Base-by-base conservation (phyloP, 1,284 basidiomycete species). In the Ceratobasidium sp. region DNA sequence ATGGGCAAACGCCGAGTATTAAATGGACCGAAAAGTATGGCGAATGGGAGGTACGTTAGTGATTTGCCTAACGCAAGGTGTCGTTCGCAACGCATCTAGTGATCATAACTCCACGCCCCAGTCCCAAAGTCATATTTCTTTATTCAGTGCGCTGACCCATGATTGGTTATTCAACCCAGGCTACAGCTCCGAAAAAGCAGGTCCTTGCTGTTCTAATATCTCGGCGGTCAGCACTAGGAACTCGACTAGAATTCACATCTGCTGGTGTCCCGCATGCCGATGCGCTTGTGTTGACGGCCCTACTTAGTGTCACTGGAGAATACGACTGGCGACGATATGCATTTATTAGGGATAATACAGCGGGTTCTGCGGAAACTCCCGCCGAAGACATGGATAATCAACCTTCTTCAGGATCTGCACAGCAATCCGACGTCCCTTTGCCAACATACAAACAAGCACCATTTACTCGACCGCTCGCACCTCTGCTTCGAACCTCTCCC, bases 31-130 rank as follows among this genome's bases (percentile, higher is more conserved):
- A 55, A n/a, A 59, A 35, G 46, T 8, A 46, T n/a, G 69, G 55
- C 14, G 69, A 71, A 60, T 71, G 69, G 69, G 69, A 71, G 69
- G 69, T 71, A 48, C 3, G 69, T 60, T 8, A 12, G 20, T 44
- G 23, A 18, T 35, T 35, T 16, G 6, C 23, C 20, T 55, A n/a
- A 20, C 41, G 16, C 38, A 41, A 5, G 38, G 38, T 41, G 38
- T 10, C 14, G 50, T 52, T 52, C 18, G 50, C 14, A n/a, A 52
- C 38, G 38, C 38, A 41, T 41, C 38, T 41, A 41, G 38, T 41
- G 38, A 41, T 10, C 38, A 41, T 41, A 41, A 41, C 6, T 10
- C 10, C 38, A 41, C 10, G 38, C 38, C 38, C 38, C 10, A 41
- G 38, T 41, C 38, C 30, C 23, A 55, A 27, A 23, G 57, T 27